These are phyloP conservation scores for Teunomyces barrocoloradensis DNA, from an alignment of 805 yeast genomes.

Conservation along the genomic window DNA sequence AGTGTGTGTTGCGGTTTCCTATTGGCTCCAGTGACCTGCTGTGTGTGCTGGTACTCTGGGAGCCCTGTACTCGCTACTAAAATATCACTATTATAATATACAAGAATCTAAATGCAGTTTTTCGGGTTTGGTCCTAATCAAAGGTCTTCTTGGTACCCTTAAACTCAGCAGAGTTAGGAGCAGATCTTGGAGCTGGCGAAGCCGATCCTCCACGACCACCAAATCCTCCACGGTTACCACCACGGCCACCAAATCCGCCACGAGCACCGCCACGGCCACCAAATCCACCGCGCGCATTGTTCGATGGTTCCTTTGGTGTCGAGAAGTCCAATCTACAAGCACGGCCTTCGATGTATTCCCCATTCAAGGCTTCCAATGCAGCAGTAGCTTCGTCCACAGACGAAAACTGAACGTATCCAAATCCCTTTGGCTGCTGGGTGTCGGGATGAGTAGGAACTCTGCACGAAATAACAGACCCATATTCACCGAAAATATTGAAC, in stretches of 20 bases:
- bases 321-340: conserved; percentile 94
- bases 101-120: conserved; percentile 9
- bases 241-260: conserved; percentile 40
- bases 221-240: conserved; percentile 34
- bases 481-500: conserved; percentile 67
- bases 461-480: conserved; percentile 82
- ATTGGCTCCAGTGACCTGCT: no score
- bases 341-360: conserved; percentile 86
- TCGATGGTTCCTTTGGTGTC: conserved; percentile 70
- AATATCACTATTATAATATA: not conserved
- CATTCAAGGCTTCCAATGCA: conserved; percentile 84
- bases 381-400: conserved; percentile 85
- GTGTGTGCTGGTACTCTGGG: no score
- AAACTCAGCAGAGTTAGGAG: conserved; percentile 54
- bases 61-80: no score
- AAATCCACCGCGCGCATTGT: conserved; percentile 21
- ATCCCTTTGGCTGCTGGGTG: conserved; percentile 98
- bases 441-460: conserved; percentile 98
- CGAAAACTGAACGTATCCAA: conserved; percentile 93
- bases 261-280: conserved; percentile 20
- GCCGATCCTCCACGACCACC: conserved; percentile 31
- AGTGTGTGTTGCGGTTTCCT: no score
- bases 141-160: conserved; percentile 82
- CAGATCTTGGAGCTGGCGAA: conserved; percentile 33
- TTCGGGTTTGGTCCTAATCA: conserved; percentile 42